Conservation (phyloP, 495 filamentous ascomycete genomes). For the Aspergillus panamensis region DNA sequence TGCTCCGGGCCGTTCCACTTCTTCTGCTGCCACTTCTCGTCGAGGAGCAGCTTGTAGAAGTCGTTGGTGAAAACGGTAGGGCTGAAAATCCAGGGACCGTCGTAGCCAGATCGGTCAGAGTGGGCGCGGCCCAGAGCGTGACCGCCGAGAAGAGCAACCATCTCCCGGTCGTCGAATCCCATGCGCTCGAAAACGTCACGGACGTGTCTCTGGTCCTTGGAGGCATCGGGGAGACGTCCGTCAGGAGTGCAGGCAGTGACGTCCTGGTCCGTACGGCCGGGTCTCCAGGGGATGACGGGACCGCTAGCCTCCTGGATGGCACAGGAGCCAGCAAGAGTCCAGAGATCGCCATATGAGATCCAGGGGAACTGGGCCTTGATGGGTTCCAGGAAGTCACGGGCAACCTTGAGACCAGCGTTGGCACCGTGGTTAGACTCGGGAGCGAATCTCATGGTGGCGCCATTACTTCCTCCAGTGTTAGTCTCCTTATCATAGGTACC, state of each 20-base stretch:
- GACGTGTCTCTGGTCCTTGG: constrained; percentile 77
- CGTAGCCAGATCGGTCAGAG: constrained; percentile 80
- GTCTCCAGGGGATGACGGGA: constrained; percentile 82
- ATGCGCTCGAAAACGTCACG: constrained; percentile 93
- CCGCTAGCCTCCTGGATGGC: constrained; percentile 96
- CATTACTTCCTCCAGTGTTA: constrained; percentile 88
- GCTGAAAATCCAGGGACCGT: constrained; percentile 94
- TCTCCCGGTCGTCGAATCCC: constrained; percentile 97
- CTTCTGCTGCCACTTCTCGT: constrained; percentile 87
- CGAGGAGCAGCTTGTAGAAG: constrained; percentile 80
- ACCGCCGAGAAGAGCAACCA: constrained; percentile 84
- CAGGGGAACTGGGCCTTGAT: constrained; percentile 88
- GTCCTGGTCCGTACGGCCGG: constrained; percentile 80
- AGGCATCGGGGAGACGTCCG: constrained; percentile 87
- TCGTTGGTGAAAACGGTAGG: constrained; percentile 94
- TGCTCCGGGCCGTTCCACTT: constrained; percentile 93
- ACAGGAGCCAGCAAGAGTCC: constrained; percentile 83
- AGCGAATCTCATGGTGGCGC: constrained; percentile 95
- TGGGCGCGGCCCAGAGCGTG: constrained; percentile 95
- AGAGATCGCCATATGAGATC: constrained; percentile 95
- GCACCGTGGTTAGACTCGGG: constrained; percentile 91
- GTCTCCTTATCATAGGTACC: constrained; percentile 89
- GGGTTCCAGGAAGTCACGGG: constrained; percentile 89
- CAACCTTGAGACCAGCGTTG: constrained; percentile 84
- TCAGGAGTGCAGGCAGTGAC: constrained; percentile 88